Percentiles rank a stretch among this genome's conserved stretches.
phyloP scores from a whole-genome alignment of 1,284 basidiomycete species.

The Trametes polyzona region DNA sequence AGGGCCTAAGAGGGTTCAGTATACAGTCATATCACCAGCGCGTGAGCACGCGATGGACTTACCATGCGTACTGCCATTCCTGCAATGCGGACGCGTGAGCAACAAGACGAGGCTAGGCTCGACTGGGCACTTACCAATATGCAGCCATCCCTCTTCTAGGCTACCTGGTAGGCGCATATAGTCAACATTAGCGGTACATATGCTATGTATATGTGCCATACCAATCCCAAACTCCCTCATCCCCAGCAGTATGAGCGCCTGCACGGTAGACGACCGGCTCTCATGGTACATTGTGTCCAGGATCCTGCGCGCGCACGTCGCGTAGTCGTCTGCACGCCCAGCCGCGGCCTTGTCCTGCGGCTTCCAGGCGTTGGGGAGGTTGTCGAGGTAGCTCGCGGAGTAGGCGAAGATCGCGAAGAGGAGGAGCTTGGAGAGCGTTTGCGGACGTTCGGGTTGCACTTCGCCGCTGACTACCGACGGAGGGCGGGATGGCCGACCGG shows the following conservation, averaged over 20 bases:
- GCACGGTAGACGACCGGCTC: constrained; percentile 70
- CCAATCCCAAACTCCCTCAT: constrained; percentile 84
- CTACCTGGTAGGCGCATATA: constrained; percentile 42
- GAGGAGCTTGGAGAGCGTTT: constrained; percentile 72
- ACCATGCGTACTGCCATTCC: constrained; percentile 83
- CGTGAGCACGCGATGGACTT: constrained; percentile 11
- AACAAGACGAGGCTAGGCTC: too few relatives aligned
- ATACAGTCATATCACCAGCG: constrained; percentile 1
- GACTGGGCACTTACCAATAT: constrained; percentile 56
- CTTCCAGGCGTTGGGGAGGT: constrained; percentile 36
- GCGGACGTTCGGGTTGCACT: constrained; percentile 41
- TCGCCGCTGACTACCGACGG: background rate
- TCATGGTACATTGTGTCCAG: constrained; percentile 68
- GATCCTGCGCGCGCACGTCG: constrained; percentile 65
- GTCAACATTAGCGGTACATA: too few relatives aligned
- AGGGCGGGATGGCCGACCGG: background rate
- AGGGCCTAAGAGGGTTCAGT: constrained; percentile 56
- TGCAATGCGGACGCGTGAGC: constrained; percentile 27
- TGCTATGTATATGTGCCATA: constrained; percentile 29
- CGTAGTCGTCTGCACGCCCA: constrained; percentile 50
- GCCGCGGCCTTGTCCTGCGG: constrained; percentile 42
- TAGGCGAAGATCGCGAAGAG: constrained; percentile 81
- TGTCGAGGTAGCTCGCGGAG: constrained; percentile 64
- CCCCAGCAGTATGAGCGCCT: constrained; percentile 76
- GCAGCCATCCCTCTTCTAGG: constrained; percentile 84